These are phyloP conservation scores for Pyrus pyrifolia DNA, from an alignment of 306 rosid species.

Conservation along the genomic window DNA sequence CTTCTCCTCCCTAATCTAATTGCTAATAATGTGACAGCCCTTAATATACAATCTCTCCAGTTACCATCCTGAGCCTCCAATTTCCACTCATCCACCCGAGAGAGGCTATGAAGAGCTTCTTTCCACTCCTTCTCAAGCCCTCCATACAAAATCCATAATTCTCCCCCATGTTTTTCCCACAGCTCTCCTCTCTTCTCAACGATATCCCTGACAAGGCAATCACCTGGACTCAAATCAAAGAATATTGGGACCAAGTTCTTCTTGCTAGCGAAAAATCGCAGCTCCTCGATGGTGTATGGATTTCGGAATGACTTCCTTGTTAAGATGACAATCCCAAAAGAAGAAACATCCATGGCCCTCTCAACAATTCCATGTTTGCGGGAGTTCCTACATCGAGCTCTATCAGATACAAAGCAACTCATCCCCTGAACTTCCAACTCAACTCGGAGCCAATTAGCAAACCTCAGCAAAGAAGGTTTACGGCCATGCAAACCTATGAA, in stretches of 20 bases:
- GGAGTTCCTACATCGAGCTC: slow-evolving; percentile 59
- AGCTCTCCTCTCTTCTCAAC: slow-evolving; percentile 86
- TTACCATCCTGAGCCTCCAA: slow-evolving; percentile 80
- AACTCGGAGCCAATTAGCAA: slow-evolving; percentile 71
- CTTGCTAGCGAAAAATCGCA: slow-evolving; percentile 58
- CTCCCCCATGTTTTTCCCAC: slow-evolving; percentile 85
- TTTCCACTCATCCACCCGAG: slow-evolving; percentile 79
- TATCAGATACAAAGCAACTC: slow-evolving; percentile 70
- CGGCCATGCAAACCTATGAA: slow-evolving; percentile 71
- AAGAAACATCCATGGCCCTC: slow-evolving; percentile 85
- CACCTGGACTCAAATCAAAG: slow-evolving; percentile 69
- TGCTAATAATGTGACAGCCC: slow-evolving; percentile 56
- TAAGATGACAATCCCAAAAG: slow-evolving; percentile 65
- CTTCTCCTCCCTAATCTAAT: slow-evolving; percentile 74
- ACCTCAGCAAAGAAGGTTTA: slow-evolving; percentile 54
- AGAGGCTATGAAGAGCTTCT: slow-evolving; percentile 66
- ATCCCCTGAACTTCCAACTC: slow-evolving; percentile 87
- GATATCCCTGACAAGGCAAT: slow-evolving; percentile 81
- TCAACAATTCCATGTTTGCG: slow-evolving; percentile 55
- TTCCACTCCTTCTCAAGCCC: slow-evolving; percentile 83
- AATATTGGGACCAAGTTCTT: slow-evolving; percentile 81
- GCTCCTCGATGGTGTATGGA: slow-evolving; percentile 73
- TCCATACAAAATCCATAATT: slow-evolving; percentile 69
- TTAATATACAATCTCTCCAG: slow-evolving; percentile 83
- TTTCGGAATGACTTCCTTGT: slow-evolving; percentile 82